phyloP scores from a whole-genome alignment of 169 alveolate genomes.

The Cryptosporidium muris region DNA sequence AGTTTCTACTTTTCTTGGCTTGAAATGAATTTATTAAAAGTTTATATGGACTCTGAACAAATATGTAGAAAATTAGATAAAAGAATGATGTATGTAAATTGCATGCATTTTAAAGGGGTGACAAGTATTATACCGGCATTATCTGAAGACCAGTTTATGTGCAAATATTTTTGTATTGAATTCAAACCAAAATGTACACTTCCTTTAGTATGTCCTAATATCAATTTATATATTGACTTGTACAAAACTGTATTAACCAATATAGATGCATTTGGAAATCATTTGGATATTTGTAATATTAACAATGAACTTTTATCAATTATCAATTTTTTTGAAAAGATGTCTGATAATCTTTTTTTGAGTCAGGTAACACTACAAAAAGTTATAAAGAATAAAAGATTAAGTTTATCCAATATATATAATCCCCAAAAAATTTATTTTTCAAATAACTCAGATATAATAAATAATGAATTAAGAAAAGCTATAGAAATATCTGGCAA shows the following conservation, averaged over 20 bases:
- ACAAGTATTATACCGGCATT: too few relatives aligned
- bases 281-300: too few relatives aligned
- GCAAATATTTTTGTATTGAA: slow-evolving; percentile 7
- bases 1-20: too few relatives aligned
- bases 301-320: too few relatives aligned
- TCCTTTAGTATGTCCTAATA: slow-evolving; percentile 9
- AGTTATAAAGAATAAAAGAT: background rate
- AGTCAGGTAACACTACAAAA: slow-evolving; percentile 12
- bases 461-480: slow-evolving; percentile 11
- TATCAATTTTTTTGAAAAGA: too few relatives aligned
- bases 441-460: background rate
- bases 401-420: background rate
- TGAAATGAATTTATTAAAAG: too few relatives aligned
- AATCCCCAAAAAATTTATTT: slow-evolving; percentile 12
- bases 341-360: background rate
- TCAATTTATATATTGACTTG: slow-evolving; percentile 9
- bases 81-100: too few relatives aligned
- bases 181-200: slow-evolving; percentile 39
- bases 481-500: slow-evolving; percentile 21
- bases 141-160: background rate
- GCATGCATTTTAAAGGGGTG: too few relatives aligned
- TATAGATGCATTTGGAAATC: too few relatives aligned
- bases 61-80: too few relatives aligned
- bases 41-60: too few relatives aligned
- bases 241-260: background rate